phyloP scores from a whole-genome alignment of 2,329 filamentous ascomycete species.

The Ophiostoma sp. region DNA sequence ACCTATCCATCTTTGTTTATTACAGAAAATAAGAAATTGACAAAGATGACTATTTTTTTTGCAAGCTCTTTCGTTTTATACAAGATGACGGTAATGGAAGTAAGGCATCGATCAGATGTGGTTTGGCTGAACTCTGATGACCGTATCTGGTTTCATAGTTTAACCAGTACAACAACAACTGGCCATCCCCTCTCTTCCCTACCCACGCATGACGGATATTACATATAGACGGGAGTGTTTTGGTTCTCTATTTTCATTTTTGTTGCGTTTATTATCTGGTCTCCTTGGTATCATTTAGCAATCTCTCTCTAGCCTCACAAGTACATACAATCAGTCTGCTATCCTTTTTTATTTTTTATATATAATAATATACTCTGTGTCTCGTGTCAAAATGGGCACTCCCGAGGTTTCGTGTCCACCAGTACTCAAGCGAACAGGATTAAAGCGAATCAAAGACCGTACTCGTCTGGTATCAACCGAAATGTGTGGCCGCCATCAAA shows the following conservation, averaged over 20 bases:
- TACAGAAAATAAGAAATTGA: background rate
- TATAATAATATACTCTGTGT: background rate
- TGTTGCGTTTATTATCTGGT: background rate
- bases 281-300: background rate
- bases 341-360: background rate
- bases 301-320: background rate
- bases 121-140: background rate
- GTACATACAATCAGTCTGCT: background rate
- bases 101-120: background rate
- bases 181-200: background rate
- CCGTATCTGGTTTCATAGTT: background rate
- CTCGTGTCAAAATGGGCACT: background rate
- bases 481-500: background rate
- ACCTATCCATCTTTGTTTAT: slow-evolving; percentile 5
- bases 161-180: background rate
- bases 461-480: background rate
- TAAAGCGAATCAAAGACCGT: background rate
- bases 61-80: background rate
- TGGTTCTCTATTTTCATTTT: background rate
- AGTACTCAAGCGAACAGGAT: background rate
- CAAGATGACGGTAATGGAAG: background rate
- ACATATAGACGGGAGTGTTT: slow-evolving; percentile 28
- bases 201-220: slow-evolving; percentile 25
- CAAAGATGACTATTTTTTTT: slow-evolving; percentile 4
- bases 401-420: background rate